phyloP scores from a whole-genome alignment of 2,329 filamentous ascomycete genomes.

The Aspergillus sp. region DNA sequence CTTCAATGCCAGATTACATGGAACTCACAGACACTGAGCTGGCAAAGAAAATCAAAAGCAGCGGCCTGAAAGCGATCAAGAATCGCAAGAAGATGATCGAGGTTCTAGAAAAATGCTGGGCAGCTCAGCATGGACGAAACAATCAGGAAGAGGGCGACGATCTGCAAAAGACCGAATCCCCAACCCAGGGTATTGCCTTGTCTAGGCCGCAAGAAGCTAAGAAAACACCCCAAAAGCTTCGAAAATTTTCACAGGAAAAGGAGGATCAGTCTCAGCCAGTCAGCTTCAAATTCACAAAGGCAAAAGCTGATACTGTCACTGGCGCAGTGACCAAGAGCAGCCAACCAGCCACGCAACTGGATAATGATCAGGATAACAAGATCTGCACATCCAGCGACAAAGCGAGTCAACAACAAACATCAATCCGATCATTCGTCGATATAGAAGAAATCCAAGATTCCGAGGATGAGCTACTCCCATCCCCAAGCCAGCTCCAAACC shows the following conservation, averaged over 20 bases:
- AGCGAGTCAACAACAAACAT: background rate
- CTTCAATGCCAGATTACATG: slow-evolving; percentile 61
- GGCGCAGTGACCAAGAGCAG: slow-evolving; percentile 3
- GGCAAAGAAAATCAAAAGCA: slow-evolving; percentile 63
- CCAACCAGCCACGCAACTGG: background rate
- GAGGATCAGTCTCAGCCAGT: background rate
- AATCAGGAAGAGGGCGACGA: slow-evolving; percentile 29
- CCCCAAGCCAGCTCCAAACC: slow-evolving; percentile 22
- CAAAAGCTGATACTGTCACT: background rate
- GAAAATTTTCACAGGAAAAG: background rate
- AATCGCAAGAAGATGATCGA: slow-evolving; percentile 71
- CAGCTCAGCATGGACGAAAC: slow-evolving; percentile 54
- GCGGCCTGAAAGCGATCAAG: slow-evolving; percentile 75
- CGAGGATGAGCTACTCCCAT: slow-evolving; percentile 40
- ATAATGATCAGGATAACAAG: background rate
- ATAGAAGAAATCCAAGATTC: slow-evolving; percentile 46
- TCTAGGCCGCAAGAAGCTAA: background rate
- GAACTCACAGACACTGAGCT: slow-evolving; percentile 67
- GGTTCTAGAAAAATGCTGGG: slow-evolving; percentile 72
- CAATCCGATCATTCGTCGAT: slow-evolving; percentile 27
- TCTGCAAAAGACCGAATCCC: slow-evolving; percentile 7
- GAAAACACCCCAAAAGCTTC: background rate
- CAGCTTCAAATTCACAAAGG: background rate
- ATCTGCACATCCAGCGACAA: background rate
- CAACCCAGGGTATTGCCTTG: background rate